phyloP scores from a whole-genome alignment of 495 filamentous ascomycete species.

The Penicillium tannophilum region DNA sequence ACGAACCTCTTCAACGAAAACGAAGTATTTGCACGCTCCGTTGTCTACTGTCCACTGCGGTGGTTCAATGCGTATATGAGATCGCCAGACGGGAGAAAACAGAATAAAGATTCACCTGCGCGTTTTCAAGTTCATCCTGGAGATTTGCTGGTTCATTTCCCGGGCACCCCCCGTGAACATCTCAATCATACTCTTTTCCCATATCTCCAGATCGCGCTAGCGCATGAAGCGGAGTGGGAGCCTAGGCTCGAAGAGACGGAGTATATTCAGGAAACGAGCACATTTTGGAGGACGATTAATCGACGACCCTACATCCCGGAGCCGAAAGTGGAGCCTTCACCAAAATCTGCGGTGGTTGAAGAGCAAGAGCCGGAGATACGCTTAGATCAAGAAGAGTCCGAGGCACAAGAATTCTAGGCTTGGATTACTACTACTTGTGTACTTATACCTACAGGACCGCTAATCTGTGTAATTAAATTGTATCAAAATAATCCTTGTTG shows the following conservation, averaged over 20 bases:
- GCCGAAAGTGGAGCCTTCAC: neutral
- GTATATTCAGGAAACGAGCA: neutral
- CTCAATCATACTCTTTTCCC: constrained; percentile 1
- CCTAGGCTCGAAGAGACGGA: neutral
- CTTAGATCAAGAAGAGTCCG: neutral
- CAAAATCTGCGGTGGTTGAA: neutral
- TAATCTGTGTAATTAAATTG: neutral
- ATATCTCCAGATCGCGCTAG: constrained; percentile 5
- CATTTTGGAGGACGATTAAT: neutral
- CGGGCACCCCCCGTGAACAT: neutral
- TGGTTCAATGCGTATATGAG: constrained; percentile 19
- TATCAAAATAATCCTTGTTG: neutral
- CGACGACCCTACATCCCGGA: neutral
- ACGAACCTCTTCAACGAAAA: constrained; percentile 31
- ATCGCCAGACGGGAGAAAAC: constrained; percentile 1
- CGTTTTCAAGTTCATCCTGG: constrained; percentile 9
- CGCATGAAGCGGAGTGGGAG: constrained; percentile 1
- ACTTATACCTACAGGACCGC: neutral
- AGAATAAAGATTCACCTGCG: neutral
- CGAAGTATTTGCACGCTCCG: constrained; percentile 19
- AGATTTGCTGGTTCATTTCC: constrained; percentile 19
- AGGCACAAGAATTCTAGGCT: neutral
- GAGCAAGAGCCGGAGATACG: neutral
- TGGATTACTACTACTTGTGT: neutral
- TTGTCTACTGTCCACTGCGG: constrained; percentile 9